Percentiles rank a stretch among this genome's conserved stretches.
Evolutionary conservation across 2,329 filamentous ascomycete species (phyloP).

Genomic region (Chalaropsis thielavioides): DNA sequence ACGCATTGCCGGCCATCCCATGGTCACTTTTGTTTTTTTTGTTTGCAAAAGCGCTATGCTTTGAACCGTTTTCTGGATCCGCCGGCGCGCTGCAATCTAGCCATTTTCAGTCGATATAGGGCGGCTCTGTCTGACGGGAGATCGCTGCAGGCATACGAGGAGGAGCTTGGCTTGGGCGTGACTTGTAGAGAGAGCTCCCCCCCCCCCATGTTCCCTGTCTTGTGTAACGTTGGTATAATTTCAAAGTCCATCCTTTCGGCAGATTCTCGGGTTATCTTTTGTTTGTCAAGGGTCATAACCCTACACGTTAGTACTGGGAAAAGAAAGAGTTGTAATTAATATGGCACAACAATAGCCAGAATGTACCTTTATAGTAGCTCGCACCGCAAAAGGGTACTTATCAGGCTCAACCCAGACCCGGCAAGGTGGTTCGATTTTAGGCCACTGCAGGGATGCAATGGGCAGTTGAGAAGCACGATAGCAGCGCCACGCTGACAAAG

Average conservation of each 20-base stretch:
- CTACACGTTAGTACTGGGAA: background rate
- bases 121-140: background rate
- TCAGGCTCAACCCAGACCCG: too few relatives aligned
- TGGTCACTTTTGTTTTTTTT: background rate
- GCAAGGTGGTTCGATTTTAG: slow-evolving; percentile 10
- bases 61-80: background rate
- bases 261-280: background rate
- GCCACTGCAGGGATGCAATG: background rate
- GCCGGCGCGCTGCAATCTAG: background rate
- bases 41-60: background rate
- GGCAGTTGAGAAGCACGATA: background rate
- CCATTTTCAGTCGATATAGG: background rate
- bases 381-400: too few relatives aligned
- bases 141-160: background rate
- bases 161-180: background rate
- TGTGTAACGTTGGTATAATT: background rate
- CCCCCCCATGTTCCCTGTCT: background rate
- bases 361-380: too few relatives aligned
- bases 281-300: background rate
- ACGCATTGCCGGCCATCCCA: too few relatives aligned
- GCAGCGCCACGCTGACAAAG: too few relatives aligned
- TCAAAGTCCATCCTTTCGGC: background rate
- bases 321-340: too few relatives aligned
- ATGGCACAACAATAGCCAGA: too few relatives aligned
- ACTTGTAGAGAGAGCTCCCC: too few relatives aligned